Conservation (phyloP, 768 basidiomycete genomes). For the Coprinellus micaceus region DNA sequence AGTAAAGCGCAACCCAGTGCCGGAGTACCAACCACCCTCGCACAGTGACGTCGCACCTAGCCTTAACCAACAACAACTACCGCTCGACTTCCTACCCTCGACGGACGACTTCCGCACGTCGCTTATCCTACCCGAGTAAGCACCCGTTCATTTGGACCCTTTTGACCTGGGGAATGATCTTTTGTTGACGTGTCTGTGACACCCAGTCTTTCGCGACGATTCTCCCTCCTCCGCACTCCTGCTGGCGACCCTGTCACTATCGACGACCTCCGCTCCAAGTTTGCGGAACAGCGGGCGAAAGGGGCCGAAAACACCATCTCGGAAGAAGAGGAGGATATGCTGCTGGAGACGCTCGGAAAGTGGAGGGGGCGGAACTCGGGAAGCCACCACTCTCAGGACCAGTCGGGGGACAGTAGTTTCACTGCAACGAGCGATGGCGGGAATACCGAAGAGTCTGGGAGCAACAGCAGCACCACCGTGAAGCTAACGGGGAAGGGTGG, state of each 20-base stretch:
- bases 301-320: slow-evolving; percentile 67
- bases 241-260: slow-evolving; percentile 64
- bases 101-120: slow-evolving; percentile 81
- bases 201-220: slow-evolving; percentile 72
- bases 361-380: slow-evolving; percentile 30
- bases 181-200: slow-evolving; percentile 18
- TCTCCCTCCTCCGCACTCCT: slow-evolving; percentile 71
- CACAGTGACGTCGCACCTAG: too few relatives aligned
- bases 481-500: slow-evolving; percentile 25
- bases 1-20: slow-evolving; percentile 46
- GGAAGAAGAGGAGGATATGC: slow-evolving; percentile 83
- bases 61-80: slow-evolving; percentile 25
- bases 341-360: slow-evolving; percentile 66
- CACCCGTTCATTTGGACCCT: neutral
- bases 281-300: slow-evolving; percentile 73
- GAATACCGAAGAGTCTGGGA: slow-evolving; percentile 16
- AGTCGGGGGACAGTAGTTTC: slow-evolving; percentile 35
- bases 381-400: slow-evolving; percentile 23
- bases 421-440: slow-evolving; percentile 4
- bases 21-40: slow-evolving; percentile 17
- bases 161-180: slow-evolving; percentile 13
- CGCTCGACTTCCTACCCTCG: slow-evolving; percentile 36
- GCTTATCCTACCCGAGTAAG: slow-evolving; percentile 78
- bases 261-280: slow-evolving; percentile 58
- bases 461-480: slow-evolving; percentile 27